These are phyloP conservation scores for Astragalus glycyphyllos DNA, from an alignment of 306 rosid species.

Conservation along the genomic window DNA sequence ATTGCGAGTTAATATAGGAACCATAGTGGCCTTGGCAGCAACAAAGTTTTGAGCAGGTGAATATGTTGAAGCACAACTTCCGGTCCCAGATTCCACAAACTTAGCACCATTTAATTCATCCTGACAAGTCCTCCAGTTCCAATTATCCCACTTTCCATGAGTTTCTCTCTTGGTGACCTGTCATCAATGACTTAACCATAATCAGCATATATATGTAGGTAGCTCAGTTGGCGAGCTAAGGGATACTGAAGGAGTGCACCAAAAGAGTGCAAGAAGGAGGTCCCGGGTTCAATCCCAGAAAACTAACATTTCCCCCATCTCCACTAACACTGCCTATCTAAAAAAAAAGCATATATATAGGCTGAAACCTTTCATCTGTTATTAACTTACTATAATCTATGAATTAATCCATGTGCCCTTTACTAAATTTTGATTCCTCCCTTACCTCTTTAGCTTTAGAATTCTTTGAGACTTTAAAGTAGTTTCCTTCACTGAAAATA, in stretches of 20 bases:
- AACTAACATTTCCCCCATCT: too few relatives aligned
- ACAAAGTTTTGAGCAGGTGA: slow-evolving; percentile 55
- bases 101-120: slow-evolving; percentile 86
- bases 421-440: background rate
- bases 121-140: slow-evolving; percentile 80
- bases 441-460: slow-evolving; percentile 55
- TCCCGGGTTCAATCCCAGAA: too few relatives aligned
- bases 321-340: too few relatives aligned
- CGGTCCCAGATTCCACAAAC: slow-evolving; percentile 86
- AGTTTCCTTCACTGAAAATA: slow-evolving; percentile 81
- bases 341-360: background rate
- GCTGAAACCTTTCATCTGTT: background rate
- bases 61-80: slow-evolving; percentile 73
- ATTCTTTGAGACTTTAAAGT: slow-evolving; percentile 61
- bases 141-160: slow-evolving; percentile 54
- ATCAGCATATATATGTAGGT: background rate
- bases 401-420: background rate
- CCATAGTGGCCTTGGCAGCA: slow-evolving; percentile 57
- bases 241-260: too few relatives aligned
- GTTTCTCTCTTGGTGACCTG: slow-evolving; percentile 84
- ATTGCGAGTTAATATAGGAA: slow-evolving; percentile 63
- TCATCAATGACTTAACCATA: background rate
- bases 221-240: too few relatives aligned
- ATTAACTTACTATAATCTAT: background rate
- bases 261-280: too few relatives aligned